Evolutionary conservation across 139 green algal species (phyloP), one percentile per base, ranked within the genome.

Genomic region (Prasinococcaceae sp.): DNA sequence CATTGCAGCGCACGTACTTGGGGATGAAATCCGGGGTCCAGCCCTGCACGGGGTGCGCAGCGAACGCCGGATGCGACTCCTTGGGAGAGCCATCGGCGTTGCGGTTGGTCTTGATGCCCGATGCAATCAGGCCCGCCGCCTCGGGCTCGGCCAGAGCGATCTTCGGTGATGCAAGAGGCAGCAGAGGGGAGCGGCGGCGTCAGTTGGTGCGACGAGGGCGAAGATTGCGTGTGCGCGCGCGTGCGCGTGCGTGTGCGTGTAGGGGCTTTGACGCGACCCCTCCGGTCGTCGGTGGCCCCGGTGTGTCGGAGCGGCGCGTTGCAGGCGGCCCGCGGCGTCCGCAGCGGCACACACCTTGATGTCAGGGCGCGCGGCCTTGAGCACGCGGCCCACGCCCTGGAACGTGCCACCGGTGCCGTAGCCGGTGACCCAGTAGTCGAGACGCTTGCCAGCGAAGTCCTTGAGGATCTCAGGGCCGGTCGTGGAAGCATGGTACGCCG

Each of bases 21-120:
- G 54, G 54, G 30, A 62, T 62, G 54, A 62, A 62, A 36, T 62
- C 54, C 12, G 55, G 55, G 14, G 45, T 55, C 55, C 55, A 64
- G 20, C 55, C 55, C 38, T 64, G 55, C 2, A 64, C 32, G 24
- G 55, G 55, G 36, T 64, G 55, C 45, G 55, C n/a, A n/a, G 45
- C 22, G 14, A 64, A 64, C 17, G 55, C 45, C 24, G 55, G 55
- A 26, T 64, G 55, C 54, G 54, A 62, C 8, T 26, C 52, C 3
- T 26, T 23, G 6, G 54, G 27, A 6, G 41, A n/a, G 14, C 42
- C 41, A 16, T n/a, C 22, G 10, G 24, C 6, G 16, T 55, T 55
- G 1, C 55, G 32, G 30, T 64, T 45, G 10, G 45, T 42, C 36
- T 55, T 50, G 22, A 41, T 56, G 14, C 55, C 55, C 16, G n/a